phyloP scores from a whole-genome alignment of 768 basidiomycete species.

The Mycena chlorophos region DNA sequence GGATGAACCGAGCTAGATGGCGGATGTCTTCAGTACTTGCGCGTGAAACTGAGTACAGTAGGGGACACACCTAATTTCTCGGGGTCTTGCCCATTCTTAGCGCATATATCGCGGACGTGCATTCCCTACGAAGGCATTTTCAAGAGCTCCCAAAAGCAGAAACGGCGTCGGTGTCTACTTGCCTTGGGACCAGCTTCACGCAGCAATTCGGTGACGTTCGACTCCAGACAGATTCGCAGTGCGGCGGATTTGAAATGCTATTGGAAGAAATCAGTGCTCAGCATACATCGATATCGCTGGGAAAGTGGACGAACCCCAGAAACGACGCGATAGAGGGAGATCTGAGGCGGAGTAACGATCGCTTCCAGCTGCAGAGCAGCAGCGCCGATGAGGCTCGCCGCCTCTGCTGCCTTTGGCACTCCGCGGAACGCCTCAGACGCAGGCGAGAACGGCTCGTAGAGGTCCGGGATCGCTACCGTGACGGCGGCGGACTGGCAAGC shows the following conservation, averaged over 20 bases:
- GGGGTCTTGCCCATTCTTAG: slow-evolving; percentile 29
- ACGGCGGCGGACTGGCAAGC: slow-evolving; percentile 15
- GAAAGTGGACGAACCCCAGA: slow-evolving; percentile 26
- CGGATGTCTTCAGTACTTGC: background rate
- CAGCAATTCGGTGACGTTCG: slow-evolving; percentile 41
- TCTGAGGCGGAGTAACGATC: slow-evolving; percentile 29
- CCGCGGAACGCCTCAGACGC: slow-evolving; percentile 29
- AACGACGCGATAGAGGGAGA: slow-evolving; percentile 23
- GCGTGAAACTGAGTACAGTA: background rate
- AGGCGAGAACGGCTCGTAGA: slow-evolving; percentile 25
- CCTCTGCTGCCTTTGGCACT: slow-evolving; percentile 30
- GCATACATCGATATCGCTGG: too few relatives aligned
- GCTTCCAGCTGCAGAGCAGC: slow-evolving; percentile 37
- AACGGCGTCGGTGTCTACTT: background rate
- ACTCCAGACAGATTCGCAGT: slow-evolving; percentile 32
- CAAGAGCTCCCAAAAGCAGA: background rate
- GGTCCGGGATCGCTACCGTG: slow-evolving; percentile 26
- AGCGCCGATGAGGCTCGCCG: slow-evolving; percentile 31
- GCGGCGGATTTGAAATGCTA: slow-evolving; percentile 32
- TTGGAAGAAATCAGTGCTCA: too few relatives aligned
- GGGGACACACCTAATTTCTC: slow-evolving; percentile 35
- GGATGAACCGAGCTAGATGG: slow-evolving; percentile 35
- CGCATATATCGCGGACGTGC: slow-evolving; percentile 37
- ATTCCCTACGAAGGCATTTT: slow-evolving; percentile 24
- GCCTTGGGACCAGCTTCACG: slow-evolving; percentile 40